Evolutionary conservation across 768 basidiomycete species (phyloP).

Genomic region (Naematelia encephala): DNA sequence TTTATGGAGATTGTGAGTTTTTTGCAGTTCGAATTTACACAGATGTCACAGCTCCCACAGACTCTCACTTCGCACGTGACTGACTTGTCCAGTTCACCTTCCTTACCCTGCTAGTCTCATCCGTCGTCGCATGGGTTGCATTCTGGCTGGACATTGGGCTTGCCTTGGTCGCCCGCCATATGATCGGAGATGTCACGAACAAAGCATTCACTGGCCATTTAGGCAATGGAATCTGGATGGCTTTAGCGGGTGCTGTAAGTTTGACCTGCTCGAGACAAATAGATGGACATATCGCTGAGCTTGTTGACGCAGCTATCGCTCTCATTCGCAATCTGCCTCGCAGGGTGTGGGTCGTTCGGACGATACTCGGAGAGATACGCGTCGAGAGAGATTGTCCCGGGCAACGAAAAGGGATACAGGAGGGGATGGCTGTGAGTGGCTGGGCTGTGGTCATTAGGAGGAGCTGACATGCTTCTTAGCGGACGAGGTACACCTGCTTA

Average conservation of each 20-base stretch:
- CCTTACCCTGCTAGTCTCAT: slow-evolving; percentile 30
- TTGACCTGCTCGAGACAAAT: too few relatives aligned
- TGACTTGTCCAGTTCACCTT: slow-evolving; percentile 25
- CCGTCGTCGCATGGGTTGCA: slow-evolving; percentile 28
- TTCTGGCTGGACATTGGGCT: slow-evolving; percentile 36
- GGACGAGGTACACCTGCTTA: background rate
- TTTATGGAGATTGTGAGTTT: slow-evolving; percentile 36
- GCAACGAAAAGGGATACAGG: too few relatives aligned
- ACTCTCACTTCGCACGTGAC: background rate
- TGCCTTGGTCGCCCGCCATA: slow-evolving; percentile 24
- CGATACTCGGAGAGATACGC: slow-evolving; percentile 21
- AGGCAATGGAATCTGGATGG: slow-evolving; percentile 39
- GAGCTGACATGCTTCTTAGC: too few relatives aligned
- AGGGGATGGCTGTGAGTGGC: background rate
- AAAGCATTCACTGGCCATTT: slow-evolving; percentile 21
- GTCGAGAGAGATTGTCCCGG: too few relatives aligned
- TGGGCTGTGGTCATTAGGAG: too few relatives aligned
- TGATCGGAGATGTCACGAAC: slow-evolving; percentile 23
- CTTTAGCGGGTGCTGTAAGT: slow-evolving; percentile 34
- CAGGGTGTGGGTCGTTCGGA: slow-evolving; percentile 41
- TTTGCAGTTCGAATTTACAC: too few relatives aligned
- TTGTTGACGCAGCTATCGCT: slow-evolving; percentile 22
- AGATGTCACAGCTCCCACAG: background rate
- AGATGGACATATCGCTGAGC: background rate
- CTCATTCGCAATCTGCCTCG: slow-evolving; percentile 27